Base-by-base conservation (phyloP, 1,284 basidiomycete genomes). In the Mycosarcoma maydis region DNA sequence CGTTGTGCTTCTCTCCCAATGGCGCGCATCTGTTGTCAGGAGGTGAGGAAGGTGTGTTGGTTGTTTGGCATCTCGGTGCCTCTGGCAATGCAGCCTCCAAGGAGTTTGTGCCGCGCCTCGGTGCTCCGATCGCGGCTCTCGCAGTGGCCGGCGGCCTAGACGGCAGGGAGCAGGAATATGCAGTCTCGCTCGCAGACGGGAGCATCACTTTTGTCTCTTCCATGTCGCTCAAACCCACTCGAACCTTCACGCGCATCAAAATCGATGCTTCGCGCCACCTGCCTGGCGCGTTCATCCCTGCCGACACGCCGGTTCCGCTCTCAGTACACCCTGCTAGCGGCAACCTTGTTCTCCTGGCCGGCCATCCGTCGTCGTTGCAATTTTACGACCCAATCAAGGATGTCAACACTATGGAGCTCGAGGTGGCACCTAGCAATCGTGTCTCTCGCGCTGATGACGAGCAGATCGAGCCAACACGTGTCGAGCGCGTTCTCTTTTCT, bases 11-110 rank as follows among this genome's bases (percentile, higher is more conserved):
- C 82, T 92, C 93, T 0, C 83, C 89, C 2, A 94, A 94, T 70
- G 96, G 96, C 13, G 90, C 92, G 3, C 94, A 97, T 80, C 84
- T 99, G 19, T 84, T 98, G 42, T 96, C 92, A 51, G 96, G 94
- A 70, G 96, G 96, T 39, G 93, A 98, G 81, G 96, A 98, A 83
- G 88, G 91, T 30, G 95, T 97, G 1, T 84, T 98, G 8, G 95
- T 98, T 22, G 89, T 96, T 53, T 99, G 96, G 96, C 74, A 78
- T 51, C 65, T 81, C 9, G 58, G 54, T 23, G 92, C 94, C 77
- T 72, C 69, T 9, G 65, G 61, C 38, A 70, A 61, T 8, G 69
- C 64, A 4, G 64, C 64, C 32, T 54, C 66, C 0, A 75, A 71
- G 13, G 80, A 82, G 54, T 98, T 92, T 78, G 88, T 98, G 4